Conservation (phyloP, 352 stramenopile species). For the Globisporangium okanoganense region DNA sequence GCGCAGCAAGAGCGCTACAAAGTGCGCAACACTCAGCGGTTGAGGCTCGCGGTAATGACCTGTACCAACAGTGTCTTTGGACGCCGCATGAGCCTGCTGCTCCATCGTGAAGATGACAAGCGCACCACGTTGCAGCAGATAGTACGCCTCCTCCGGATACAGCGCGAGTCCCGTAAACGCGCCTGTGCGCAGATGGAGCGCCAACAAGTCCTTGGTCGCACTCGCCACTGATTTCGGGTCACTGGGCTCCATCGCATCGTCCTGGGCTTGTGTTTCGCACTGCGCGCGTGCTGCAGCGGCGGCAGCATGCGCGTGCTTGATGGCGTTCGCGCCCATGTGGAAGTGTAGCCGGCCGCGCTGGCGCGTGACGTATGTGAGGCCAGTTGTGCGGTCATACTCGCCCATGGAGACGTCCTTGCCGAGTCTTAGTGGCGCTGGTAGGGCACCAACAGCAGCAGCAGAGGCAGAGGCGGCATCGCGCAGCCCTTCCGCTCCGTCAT, state of each 20-base stretch:
- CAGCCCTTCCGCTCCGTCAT: not conserved
- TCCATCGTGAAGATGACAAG: conserved; percentile 38
- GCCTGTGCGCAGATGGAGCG: conserved; percentile 25
- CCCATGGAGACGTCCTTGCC: conserved; percentile 55
- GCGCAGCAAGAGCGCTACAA: conserved; percentile 25
- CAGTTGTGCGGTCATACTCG: conserved; percentile 47
- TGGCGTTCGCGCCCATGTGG: conserved; percentile 56
- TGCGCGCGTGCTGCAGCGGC: not conserved
- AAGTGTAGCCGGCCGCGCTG: conserved; percentile 73
- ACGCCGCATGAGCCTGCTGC: not conserved
- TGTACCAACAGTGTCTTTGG: not conserved
- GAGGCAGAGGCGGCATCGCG: not conserved
- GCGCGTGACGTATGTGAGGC: conserved; percentile 63
- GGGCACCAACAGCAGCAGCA: not conserved
- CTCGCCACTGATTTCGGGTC: not conserved
- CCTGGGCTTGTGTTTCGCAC: not conserved
- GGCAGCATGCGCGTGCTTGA: conserved; percentile 29
- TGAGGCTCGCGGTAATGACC: not conserved
- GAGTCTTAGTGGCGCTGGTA: not conserved
- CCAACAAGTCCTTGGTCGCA: not conserved
- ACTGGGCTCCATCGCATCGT: not conserved
- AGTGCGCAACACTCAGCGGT: conserved; percentile 22
- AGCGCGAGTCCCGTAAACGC: conserved; percentile 55
- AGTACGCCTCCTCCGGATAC: conserved; percentile 67
- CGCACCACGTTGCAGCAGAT: conserved; percentile 50